phyloP scores from a whole-genome alignment of 139 green algal genomes.

The Coccomyxa sp. region DNA sequence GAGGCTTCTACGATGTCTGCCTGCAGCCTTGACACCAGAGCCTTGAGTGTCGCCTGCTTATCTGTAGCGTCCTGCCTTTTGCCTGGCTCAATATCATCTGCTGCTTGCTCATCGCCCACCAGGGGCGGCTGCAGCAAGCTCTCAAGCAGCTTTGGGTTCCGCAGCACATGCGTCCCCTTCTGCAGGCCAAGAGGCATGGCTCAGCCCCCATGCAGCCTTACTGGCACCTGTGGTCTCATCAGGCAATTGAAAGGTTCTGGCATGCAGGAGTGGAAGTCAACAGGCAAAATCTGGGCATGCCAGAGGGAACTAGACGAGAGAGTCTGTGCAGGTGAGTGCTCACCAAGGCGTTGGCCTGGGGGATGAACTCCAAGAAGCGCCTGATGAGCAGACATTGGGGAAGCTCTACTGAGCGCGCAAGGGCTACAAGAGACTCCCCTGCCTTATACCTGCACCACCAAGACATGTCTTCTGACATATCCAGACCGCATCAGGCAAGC shows the following conservation, averaged over 20 bases:
- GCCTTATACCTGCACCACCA: constrained; percentile 12
- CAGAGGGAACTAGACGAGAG: no score
- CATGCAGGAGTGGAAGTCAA: not conserved
- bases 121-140: not conserved
- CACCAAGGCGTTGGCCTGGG: constrained; percentile 18
- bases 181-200: not conserved
- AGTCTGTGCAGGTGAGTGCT: not conserved
- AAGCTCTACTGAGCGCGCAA: constrained; percentile 56
- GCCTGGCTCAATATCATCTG: not conserved
- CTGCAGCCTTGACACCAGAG: not conserved
- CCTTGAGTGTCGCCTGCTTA: not conserved
- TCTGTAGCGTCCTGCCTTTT: not conserved
- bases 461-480: not conserved
- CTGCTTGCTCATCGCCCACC: not conserved
- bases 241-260: not conserved
- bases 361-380: constrained; percentile 40
- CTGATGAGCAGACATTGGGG: constrained; percentile 70
- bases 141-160: not conserved
- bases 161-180: constrained; percentile 5
- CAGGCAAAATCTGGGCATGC: not conserved
- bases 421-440: constrained; percentile 61
- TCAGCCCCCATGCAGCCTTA: no score
- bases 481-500: not conserved
- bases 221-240: no score
- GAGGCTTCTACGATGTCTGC: constrained; percentile 11